Evolutionary conservation across 345 rosid genomes (phyloP).

Genomic region (Pugionium cornutum): DNA sequence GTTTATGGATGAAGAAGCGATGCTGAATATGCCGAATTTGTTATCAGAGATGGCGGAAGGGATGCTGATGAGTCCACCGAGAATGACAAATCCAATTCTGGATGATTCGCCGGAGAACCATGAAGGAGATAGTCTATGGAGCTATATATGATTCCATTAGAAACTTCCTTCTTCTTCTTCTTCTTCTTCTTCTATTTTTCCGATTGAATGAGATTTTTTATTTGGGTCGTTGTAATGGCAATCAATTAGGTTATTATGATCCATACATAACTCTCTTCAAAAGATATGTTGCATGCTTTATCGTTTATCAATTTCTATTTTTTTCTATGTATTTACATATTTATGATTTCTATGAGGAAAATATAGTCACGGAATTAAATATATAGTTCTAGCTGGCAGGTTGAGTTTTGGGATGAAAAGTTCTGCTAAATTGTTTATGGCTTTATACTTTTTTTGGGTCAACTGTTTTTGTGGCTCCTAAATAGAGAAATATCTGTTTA

Average conservation of each 20-base stretch:
- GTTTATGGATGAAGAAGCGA: slow-evolving; percentile 57
- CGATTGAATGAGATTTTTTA: not conserved
- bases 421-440: not conserved
- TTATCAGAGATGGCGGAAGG: slow-evolving; percentile 74
- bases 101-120: slow-evolving; percentile 61
- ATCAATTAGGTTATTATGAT: slow-evolving; percentile 15
- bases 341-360: not conserved
- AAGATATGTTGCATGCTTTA: not conserved
- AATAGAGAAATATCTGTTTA: not conserved
- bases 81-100: slow-evolving; percentile 50
- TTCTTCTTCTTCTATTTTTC: not conserved
- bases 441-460: not conserved
- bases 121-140: slow-evolving; percentile 63
- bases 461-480: not conserved
- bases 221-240: slow-evolving; percentile 10
- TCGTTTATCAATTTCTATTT: not conserved
- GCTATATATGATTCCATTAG: slow-evolving; percentile 34
- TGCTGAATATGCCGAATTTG: slow-evolving; percentile 62
- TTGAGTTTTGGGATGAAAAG: no score
- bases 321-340: not conserved
- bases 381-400: no score
- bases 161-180: slow-evolving; percentile 2
- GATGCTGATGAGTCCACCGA: slow-evolving; percentile 74
- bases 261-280: not conserved
- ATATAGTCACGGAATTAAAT: not conserved